Percentiles rank a stretch among this genome's conserved stretches.
phyloP scores from a whole-genome alignment of 169 alveolate genomes.

The Plasmodium coatneyi region DNA sequence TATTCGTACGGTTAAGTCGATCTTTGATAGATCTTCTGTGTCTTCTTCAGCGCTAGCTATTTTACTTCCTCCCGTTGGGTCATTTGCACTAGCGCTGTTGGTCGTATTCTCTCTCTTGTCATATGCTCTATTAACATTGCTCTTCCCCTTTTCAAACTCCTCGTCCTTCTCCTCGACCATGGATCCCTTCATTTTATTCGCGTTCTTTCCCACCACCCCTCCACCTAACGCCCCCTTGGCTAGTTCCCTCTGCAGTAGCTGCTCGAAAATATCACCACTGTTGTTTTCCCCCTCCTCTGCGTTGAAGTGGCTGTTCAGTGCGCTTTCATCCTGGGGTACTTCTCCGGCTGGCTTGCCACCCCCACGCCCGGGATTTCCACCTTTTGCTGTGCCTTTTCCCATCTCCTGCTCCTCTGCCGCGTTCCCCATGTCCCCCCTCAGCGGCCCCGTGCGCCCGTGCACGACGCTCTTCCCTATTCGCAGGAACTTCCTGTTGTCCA shows the following conservation, averaged over 20 bases:
- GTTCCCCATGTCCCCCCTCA: slow-evolving; percentile 46
- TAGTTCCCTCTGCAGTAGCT: slow-evolving; percentile 61
- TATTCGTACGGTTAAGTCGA: slow-evolving; percentile 18
- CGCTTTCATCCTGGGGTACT: background rate
- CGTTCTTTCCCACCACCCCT: slow-evolving; percentile 62
- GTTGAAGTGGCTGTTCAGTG: slow-evolving; percentile 28
- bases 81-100: background rate
- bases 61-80: background rate
- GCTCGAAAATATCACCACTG: slow-evolving; percentile 66
- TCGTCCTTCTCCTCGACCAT: background rate
- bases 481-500: slow-evolving; percentile 40
- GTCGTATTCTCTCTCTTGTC: background rate
- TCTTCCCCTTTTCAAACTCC: background rate
- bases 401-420: slow-evolving; percentile 12
- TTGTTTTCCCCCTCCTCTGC: slow-evolving; percentile 26
- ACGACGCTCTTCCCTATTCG: slow-evolving; percentile 73
- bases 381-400: background rate
- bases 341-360: background rate
- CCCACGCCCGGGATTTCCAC: background rate
- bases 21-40: slow-evolving; percentile 3
- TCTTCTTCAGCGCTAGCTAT: slow-evolving; percentile 4
- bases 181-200: background rate
- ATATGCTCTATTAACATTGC: background rate
- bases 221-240: slow-evolving; percentile 75
- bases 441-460: slow-evolving; percentile 75